phyloP scores from a whole-genome alignment of 208 protist species.

The Leishmania martiniquensis region DNA sequence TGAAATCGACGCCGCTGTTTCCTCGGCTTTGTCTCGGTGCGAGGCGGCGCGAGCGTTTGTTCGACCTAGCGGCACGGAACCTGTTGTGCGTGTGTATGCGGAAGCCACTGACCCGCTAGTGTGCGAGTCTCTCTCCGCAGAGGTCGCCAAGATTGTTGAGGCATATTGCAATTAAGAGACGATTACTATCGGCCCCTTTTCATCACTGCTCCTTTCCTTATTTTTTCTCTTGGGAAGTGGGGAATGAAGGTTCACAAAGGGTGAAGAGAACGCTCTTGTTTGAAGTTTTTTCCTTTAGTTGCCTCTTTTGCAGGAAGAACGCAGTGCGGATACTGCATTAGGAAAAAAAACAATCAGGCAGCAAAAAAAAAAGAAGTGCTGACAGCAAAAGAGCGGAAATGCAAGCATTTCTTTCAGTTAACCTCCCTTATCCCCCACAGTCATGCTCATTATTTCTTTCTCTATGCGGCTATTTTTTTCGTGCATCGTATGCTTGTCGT shows the following conservation, averaged over 20 bases:
- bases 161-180: constrained; percentile 37
- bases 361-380: not conserved
- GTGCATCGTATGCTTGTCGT: not conserved
- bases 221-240: not conserved
- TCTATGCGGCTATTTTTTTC: not conserved
- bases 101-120: constrained; percentile 47
- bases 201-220: constrained; percentile 6
- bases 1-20: constrained; percentile 78
- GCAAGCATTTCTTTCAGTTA: not conserved
- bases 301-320: not conserved
- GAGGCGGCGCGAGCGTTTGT: constrained; percentile 82
- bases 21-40: constrained; percentile 1
- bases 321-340: not conserved
- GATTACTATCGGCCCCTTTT: not conserved
- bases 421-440: not conserved
- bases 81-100: constrained; percentile 92
- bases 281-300: not conserved
- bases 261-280: not conserved
- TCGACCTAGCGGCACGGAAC: constrained; percentile 94
- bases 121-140: constrained; percentile 38
- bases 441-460: not conserved
- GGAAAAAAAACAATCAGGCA: not conserved
- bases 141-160: constrained; percentile 44
- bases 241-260: not conserved
- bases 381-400: not conserved